A percentile compares a stretch with the other conserved stretches of the same genome.
phyloP scores from a whole-genome alignment of 352 stramenopile species.

The Phytopythium vexans region DNA sequence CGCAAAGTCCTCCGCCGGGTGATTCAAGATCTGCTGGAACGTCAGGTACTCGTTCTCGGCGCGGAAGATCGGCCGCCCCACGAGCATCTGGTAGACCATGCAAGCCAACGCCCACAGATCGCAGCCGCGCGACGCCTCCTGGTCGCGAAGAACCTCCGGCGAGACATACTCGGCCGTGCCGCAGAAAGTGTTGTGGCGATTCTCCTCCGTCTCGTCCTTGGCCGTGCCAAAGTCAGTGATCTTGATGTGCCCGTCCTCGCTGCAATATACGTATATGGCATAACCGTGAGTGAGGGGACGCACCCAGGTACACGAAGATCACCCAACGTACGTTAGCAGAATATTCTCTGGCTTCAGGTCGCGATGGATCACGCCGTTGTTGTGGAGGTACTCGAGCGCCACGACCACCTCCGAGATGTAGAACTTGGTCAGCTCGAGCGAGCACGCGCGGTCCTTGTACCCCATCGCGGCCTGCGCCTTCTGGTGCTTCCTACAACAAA shows the following conservation, averaged over 20 bases:
- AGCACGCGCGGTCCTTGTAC: conserved; percentile 62
- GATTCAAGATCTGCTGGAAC: conserved; percentile 88
- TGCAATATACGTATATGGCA: conserved; percentile 1
- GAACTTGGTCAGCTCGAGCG: conserved; percentile 86
- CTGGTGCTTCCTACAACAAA: conserved; percentile 61
- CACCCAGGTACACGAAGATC: background rate
- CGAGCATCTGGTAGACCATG: conserved; percentile 90
- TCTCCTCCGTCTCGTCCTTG: conserved; percentile 80
- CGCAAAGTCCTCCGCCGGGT: conserved; percentile 72
- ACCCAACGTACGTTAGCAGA: conserved; percentile 42
- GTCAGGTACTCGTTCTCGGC: conserved; percentile 90
- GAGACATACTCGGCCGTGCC: conserved; percentile 92
- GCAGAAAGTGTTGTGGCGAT: conserved; percentile 85
- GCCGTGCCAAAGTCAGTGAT: conserved; percentile 90
- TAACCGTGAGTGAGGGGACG: background rate
- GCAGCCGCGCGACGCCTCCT: conserved; percentile 76
- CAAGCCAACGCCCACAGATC: conserved; percentile 91
- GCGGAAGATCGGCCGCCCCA: conserved; percentile 80
- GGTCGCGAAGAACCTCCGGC: conserved; percentile 86
- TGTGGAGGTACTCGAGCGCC: conserved; percentile 94
- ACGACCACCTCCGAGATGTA: conserved; percentile 94
- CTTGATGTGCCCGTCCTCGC: conserved; percentile 85
- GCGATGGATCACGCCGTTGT: conserved; percentile 92
- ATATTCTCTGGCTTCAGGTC: conserved; percentile 95
- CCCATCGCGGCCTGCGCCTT: conserved; percentile 59